A percentile compares a stretch with the other conserved stretches of the same genome.
Evolutionary conservation across 2,329 filamentous ascomycete species (phyloP).

Genomic region (Ophiocordyceps camponoti-floridani): DNA sequence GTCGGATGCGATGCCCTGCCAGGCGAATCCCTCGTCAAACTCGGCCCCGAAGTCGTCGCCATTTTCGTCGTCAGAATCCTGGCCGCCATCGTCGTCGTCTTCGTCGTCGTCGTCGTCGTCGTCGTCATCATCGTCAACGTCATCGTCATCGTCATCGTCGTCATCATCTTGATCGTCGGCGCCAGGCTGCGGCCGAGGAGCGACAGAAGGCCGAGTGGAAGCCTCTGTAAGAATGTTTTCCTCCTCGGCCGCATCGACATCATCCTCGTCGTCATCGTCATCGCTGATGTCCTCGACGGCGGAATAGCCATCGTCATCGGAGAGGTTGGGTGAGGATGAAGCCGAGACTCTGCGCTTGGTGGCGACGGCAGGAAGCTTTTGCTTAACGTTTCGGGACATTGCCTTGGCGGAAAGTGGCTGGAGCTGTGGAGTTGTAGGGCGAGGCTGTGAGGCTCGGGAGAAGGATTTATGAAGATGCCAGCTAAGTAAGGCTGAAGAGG

Average conservation of each 20-base stretch:
- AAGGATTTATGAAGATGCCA: not conserved
- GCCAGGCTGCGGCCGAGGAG: slow-evolving; percentile 29
- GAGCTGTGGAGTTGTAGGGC: not conserved
- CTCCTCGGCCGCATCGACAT: slow-evolving; percentile 64
- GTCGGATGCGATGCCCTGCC: slow-evolving; percentile 12
- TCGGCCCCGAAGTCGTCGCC: slow-evolving; percentile 21
- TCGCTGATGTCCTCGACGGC: slow-evolving; percentile 67
- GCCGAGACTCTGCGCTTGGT: slow-evolving; percentile 30
- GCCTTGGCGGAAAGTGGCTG: too few relatives aligned
- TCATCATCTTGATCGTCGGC: slow-evolving; percentile 1
- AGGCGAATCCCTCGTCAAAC: slow-evolving; percentile 9
- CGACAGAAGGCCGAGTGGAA: slow-evolving; percentile 18
- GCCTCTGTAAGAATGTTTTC: slow-evolving; percentile 44
- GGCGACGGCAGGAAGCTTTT: slow-evolving; percentile 26
- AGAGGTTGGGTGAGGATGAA: slow-evolving; percentile 38
- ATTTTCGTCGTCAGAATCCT: slow-evolving; percentile 20
- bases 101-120: slow-evolving; percentile 20
- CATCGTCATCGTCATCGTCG: slow-evolving; percentile 6
- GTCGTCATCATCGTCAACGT: slow-evolving; percentile 12
- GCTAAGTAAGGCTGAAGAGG: not conserved
- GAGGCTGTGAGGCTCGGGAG: not conserved
- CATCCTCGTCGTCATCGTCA: slow-evolving; percentile 62
- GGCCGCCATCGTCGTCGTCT: slow-evolving; percentile 16
- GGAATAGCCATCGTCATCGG: slow-evolving; percentile 58
- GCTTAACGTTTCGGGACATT: slow-evolving; percentile 36